These are phyloP conservation scores for Penicillium sp. DNA, from an alignment of 2,329 filamentous ascomycete genomes.

Conservation along the genomic window DNA sequence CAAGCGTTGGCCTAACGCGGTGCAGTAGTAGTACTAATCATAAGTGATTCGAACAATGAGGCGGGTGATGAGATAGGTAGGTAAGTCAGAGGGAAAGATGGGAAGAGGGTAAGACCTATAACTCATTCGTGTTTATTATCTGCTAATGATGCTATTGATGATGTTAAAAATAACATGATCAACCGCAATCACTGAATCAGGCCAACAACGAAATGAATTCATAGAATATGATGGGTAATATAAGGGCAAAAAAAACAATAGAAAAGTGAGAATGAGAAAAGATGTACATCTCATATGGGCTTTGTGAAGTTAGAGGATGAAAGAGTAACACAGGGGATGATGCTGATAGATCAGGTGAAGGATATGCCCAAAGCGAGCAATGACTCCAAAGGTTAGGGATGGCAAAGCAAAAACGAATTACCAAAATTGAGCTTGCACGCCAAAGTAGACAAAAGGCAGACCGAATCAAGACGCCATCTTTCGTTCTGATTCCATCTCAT, in stretches of 20 bases:
- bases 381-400: neutral
- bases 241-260: neutral
- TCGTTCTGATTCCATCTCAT: conserved; percentile 15
- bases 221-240: neutral
- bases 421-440: neutral
- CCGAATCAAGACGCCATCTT: neutral
- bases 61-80: neutral
- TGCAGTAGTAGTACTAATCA: conserved; percentile 10
- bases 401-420: neutral
- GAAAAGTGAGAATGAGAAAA: neutral
- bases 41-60: neutral
- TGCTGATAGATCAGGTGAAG: too few relatives aligned
- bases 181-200: conserved; percentile 8
- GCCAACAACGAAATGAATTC: neutral
- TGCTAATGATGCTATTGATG: conserved; percentile 7
- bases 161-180: conserved; percentile 14
- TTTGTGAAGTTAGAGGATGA: too few relatives aligned
- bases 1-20: conserved; percentile 10
- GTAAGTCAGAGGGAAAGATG: neutral
- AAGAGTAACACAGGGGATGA: neutral
- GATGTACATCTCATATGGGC: neutral
- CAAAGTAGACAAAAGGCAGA: neutral
- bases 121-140: conserved; percentile 6
- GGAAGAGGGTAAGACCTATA: neutral
- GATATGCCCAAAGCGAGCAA: neutral